phyloP scores from a whole-genome alignment of 352 stramenopile genomes.

The Phytophthora palmivora region DNA sequence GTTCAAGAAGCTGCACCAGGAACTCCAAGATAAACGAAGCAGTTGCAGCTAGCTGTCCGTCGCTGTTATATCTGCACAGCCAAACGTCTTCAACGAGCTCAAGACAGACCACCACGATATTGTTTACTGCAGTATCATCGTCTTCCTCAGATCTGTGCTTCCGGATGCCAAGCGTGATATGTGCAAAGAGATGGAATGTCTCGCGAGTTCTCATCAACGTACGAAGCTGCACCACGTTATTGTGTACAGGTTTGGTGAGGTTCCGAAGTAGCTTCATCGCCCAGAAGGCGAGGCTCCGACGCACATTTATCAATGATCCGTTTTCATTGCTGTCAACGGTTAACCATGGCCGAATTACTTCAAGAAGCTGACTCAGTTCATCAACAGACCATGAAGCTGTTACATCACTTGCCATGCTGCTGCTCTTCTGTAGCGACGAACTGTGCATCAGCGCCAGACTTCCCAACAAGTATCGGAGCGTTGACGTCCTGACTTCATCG shows the following conservation, averaged over 20 bases:
- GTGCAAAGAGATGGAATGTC: constrained; percentile 29
- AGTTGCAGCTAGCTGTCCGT: constrained; percentile 33
- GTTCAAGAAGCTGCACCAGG: constrained; percentile 22
- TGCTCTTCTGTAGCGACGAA: background rate
- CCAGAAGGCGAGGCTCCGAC: constrained; percentile 34
- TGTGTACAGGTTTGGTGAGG: constrained; percentile 21
- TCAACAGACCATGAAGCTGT: constrained; percentile 22
- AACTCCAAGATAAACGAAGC: constrained; percentile 21
- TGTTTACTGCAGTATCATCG: constrained; percentile 14
- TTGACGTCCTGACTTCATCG: constrained; percentile 15
- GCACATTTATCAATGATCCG: background rate
- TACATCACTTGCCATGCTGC: constrained; percentile 3
- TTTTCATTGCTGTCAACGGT: background rate
- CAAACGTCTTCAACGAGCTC: constrained; percentile 42
- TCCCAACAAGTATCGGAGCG: constrained; percentile 37
- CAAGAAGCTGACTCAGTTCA: constrained; percentile 19
- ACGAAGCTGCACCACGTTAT: constrained; percentile 9
- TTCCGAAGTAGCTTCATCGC: constrained; percentile 45
- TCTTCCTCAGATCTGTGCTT: background rate
- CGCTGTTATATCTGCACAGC: constrained; percentile 42
- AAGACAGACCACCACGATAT: constrained; percentile 28
- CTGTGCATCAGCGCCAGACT: constrained; percentile 37
- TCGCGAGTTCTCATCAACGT: constrained; percentile 22
- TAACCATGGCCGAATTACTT: constrained; percentile 20
- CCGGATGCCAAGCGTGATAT: constrained; percentile 9